Percentiles rank a stretch among this genome's conserved stretches.
These are phyloP conservation scores for Penicillium parvum DNA, from an alignment of 495 filamentous ascomycete genomes.

Conservation along the genomic window DNA sequence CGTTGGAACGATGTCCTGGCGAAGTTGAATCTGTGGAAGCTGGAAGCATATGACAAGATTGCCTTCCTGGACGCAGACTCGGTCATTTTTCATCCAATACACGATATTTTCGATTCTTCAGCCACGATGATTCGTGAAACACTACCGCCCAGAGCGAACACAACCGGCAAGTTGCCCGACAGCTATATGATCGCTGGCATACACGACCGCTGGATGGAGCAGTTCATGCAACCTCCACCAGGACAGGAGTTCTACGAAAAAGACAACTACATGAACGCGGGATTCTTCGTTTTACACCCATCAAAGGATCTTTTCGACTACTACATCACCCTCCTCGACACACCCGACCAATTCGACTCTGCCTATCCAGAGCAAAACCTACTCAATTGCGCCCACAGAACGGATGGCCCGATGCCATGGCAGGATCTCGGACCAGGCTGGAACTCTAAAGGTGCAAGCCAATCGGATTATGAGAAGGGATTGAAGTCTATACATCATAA, in stretches of 20 bases:
- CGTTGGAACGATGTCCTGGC: conserved; percentile 32
- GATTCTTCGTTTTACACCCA: conserved; percentile 39
- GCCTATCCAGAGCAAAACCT: conserved; percentile 39
- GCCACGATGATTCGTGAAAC: conserved; percentile 1
- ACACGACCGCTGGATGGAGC: neutral
- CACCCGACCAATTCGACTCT: conserved; percentile 26
- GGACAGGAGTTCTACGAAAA: conserved; percentile 28
- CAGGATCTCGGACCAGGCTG: neutral
- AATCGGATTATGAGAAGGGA: neutral
- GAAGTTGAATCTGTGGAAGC: conserved; percentile 39
- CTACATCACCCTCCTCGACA: conserved; percentile 26
- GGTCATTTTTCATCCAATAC: conserved; percentile 28
- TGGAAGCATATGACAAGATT: conserved; percentile 40
- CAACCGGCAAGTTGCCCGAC: neutral
- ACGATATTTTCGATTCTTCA: conserved; percentile 36
- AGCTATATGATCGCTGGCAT: neutral
- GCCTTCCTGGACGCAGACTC: conserved; percentile 45
- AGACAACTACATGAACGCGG: conserved; percentile 25
- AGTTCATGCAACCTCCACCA: neutral
- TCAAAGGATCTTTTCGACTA: conserved; percentile 33
- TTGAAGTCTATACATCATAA: neutral
- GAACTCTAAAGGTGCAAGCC: neutral
- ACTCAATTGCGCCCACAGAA: conserved; percentile 41
- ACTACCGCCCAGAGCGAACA: neutral
- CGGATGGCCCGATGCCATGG: conserved; percentile 43